These are phyloP conservation scores for Myriosclerotinia scirpicola DNA, from an alignment of 2,329 filamentous ascomycete species.

Conservation along the genomic window DNA sequence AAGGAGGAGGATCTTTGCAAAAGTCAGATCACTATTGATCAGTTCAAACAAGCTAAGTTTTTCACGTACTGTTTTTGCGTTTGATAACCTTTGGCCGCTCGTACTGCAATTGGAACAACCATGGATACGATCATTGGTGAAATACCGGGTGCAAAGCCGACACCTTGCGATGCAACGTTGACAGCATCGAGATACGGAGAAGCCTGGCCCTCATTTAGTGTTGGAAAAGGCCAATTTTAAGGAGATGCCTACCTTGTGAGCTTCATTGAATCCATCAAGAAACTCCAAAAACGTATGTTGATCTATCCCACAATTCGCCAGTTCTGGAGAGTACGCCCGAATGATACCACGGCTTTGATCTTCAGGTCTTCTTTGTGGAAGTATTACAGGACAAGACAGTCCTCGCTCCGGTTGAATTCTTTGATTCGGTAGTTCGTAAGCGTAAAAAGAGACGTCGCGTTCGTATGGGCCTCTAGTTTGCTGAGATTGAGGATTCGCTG, in stretches of 20 bases:
- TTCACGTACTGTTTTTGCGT: conserved; percentile 18
- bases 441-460: conserved; percentile 12
- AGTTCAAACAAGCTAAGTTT: not conserved
- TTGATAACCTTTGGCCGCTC: conserved; percentile 42
- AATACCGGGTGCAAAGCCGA: conserved; percentile 43
- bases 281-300: conserved; percentile 51
- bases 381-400: conserved; percentile 47
- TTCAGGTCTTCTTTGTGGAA: conserved; percentile 52
- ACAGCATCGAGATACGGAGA: conserved; percentile 44
- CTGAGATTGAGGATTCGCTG: not conserved
- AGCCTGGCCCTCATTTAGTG: conserved; percentile 26
- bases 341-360: conserved; percentile 49
- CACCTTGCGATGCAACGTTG: conserved; percentile 45
- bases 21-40: conserved; percentile 14
- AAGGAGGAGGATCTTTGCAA: conserved; percentile 46
- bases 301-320: conserved; percentile 48
- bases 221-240: rapidly evolving
- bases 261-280: conserved; percentile 48
- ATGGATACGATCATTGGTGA: conserved; percentile 46
- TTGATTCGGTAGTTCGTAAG: not conserved
- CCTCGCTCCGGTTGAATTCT: not conserved
- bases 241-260: conserved; percentile 25
- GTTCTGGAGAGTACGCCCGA: conserved; percentile 49
- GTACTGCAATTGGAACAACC: conserved; percentile 45
- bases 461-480: not conserved